phyloP scores from a whole-genome alignment of 306 rosid species.

The Vigna unguiculata region DNA sequence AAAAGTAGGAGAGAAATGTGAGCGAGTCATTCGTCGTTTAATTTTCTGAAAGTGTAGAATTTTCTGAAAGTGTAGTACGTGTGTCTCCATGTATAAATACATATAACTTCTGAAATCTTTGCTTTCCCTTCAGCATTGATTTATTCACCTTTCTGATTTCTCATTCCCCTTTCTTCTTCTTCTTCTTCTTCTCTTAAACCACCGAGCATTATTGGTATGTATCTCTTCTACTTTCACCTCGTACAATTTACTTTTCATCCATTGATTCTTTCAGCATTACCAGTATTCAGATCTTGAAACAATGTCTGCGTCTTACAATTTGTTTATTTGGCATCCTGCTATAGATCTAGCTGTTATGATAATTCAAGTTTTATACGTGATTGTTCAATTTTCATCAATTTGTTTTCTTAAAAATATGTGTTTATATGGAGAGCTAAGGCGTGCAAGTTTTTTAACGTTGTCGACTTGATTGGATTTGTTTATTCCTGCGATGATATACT shows the following conservation, averaged over 20 bases:
- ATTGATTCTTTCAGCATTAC: not conserved
- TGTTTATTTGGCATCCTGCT: not conserved
- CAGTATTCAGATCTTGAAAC: constrained; percentile 38
- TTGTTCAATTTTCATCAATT: not conserved
- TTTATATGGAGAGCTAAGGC: not conserved
- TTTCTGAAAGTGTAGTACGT: constrained; percentile 4
- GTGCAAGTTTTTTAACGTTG: constrained; percentile 2
- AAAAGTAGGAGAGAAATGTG: not conserved
- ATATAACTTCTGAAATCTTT: not conserved
- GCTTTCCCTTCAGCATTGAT: constrained; percentile 7
- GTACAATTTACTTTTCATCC: constrained; percentile 2
- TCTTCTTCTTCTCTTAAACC: not conserved
- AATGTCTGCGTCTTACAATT: not conserved
- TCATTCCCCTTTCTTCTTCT: not conserved
- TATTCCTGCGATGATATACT: not conserved
- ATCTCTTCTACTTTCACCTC: not conserved
- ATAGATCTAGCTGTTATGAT: constrained; percentile 32
- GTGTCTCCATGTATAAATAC: constrained; percentile 11
- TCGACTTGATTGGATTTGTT: constrained; percentile 16
- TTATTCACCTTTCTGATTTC: constrained; percentile 26
- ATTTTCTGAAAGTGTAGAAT: too few species aligned
- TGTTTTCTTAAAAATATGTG: not conserved
- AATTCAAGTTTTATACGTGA: not conserved
- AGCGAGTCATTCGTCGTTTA: constrained; percentile 53
- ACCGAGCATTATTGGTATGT: constrained; percentile 34